phyloP scores from a whole-genome alignment of 106 monocot species.

The Acanthochlamys bracteata region DNA sequence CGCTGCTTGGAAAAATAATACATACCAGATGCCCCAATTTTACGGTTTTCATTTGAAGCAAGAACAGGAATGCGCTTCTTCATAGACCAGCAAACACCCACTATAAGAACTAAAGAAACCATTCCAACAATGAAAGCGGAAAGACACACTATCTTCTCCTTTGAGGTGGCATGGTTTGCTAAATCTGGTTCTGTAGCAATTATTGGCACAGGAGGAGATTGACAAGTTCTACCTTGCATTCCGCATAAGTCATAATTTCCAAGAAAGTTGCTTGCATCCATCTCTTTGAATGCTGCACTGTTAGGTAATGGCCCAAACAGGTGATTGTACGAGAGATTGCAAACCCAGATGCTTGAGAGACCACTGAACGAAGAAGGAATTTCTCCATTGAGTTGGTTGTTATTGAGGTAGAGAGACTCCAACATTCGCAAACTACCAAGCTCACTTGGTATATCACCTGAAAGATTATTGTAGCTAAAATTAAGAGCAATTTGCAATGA shows the following conservation, averaged over 20 bases:
- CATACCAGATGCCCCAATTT: slow-evolving; percentile 19
- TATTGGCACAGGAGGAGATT: slow-evolving; percentile 9
- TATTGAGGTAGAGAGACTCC: slow-evolving; percentile 45
- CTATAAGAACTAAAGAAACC: slow-evolving; percentile 35
- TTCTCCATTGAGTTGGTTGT: slow-evolving; percentile 62
- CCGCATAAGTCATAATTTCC: slow-evolving; percentile 61
- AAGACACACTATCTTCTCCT: slow-evolving; percentile 50
- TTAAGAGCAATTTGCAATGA: slow-evolving; percentile 68
- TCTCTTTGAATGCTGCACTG: slow-evolving; percentile 31
- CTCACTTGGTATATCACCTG: slow-evolving; percentile 54
- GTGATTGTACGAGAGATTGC: slow-evolving; percentile 73
- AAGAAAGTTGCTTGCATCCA: slow-evolving; percentile 68
- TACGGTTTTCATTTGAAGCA: slow-evolving; percentile 27
- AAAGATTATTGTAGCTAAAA: slow-evolving; percentile 62
- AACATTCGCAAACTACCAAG: slow-evolving; percentile 59
- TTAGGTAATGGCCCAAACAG: slow-evolving; percentile 49
- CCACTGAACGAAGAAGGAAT: slow-evolving; percentile 43
- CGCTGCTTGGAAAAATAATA: slow-evolving; percentile 45
- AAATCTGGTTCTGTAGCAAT: slow-evolving; percentile 4
- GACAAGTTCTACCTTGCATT: slow-evolving; percentile 24
- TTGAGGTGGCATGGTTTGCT: slow-evolving; percentile 12
- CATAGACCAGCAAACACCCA: slow-evolving; percentile 34
- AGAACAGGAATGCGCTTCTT: slow-evolving; percentile 18
- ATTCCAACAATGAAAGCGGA: slow-evolving; percentile 24
- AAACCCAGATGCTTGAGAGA: slow-evolving; percentile 46